Base-by-base conservation (phyloP, 306 rosid species). In the Vigna hirtella region DNA sequence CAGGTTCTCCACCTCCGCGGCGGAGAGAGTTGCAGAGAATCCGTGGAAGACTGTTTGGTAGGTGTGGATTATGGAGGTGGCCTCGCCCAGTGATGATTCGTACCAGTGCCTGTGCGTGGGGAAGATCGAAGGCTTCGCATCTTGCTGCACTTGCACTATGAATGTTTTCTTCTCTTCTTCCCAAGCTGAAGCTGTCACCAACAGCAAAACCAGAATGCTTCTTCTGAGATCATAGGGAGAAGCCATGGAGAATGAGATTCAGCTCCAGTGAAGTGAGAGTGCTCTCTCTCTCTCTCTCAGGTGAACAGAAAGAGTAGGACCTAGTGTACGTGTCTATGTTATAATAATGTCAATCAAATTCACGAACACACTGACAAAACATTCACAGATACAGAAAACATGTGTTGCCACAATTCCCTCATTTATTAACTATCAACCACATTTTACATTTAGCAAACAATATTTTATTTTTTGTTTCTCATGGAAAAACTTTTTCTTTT, bases 61-160 rank as follows among this genome's bases (percentile, higher is more conserved):
- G 0, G 96, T 90, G 79, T 93, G 98, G 15, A 93, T 66, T 22
- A 93, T 50, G 1, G 56, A 12, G 1, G 40, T 5, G 6, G 49
- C 0, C 1, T 52, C 9, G 6, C 32, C 0, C 2, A 93, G 89
- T 0, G 91, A 89, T 1, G 98, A 91, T 36, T 82, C 85, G 70
- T 93, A 93, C 98, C 98, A 93, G 77, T 79, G 80, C 53, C 63
- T 81, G 77, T 89, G 96, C 12, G 91, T 89, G 7, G 94, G 87
- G 88, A 91, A 93, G 14, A 93, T 83, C 10, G 98, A 86, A 7
- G 98, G 98, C 71, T 91, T 93, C 17, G 88, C 79, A 1, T 91
- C 90, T 0, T 79, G 79, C 49, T 83, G 80, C 9, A 93, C 91
- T 79, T 89, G 93, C 16, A 93, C 88, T 9, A 93, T 86, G 91